Conservation (phyloP, 495 filamentous ascomycete species). For the Trichodelitschia bisporula region DNA sequence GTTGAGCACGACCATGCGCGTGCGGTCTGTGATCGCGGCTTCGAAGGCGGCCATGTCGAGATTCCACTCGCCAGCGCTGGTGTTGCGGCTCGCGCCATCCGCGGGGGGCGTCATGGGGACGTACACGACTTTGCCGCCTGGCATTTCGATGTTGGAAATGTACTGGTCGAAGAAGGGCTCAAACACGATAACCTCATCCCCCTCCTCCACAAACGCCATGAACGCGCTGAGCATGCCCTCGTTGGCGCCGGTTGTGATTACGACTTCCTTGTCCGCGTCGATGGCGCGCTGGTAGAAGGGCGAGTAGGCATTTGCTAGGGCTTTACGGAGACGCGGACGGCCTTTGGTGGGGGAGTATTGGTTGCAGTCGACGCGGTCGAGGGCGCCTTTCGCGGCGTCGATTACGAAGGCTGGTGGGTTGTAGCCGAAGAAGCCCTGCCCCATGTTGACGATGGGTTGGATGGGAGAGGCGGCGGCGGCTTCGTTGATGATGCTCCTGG, state of each 20-base stretch:
- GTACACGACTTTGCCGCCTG: conserved; percentile 80
- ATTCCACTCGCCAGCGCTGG: conserved; percentile 68
- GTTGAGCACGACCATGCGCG: conserved; percentile 85
- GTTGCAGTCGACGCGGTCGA: conserved; percentile 91
- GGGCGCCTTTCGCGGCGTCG: conserved; percentile 67
- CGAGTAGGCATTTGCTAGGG: conserved; percentile 72
- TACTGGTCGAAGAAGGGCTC: conserved; percentile 98
- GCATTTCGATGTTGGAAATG: conserved; percentile 94
- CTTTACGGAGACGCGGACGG: conserved; percentile 70
- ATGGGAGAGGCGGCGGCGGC: conserved; percentile 60
- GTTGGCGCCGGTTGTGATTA: conserved; percentile 89
- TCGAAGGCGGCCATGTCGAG: conserved; percentile 70
- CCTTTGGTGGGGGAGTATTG: conserved; percentile 95
- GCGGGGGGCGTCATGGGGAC: conserved; percentile 81
- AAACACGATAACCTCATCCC: conserved; percentile 92
- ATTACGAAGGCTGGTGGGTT: conserved; percentile 85
- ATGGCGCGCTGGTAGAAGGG: conserved; percentile 57
- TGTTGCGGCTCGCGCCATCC: conserved; percentile 52
- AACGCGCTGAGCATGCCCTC: conserved; percentile 80
- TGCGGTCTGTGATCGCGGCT: conserved; percentile 56
- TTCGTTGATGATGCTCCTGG: conserved; percentile 92
- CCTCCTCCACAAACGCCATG: conserved; percentile 87
- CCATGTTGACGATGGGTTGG: conserved; percentile 87
- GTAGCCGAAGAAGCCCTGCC: conserved; percentile 95
- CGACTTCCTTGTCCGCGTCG: conserved; percentile 74